These are phyloP conservation scores for Rhododendron ferrugineum DNA, from an alignment of 148 eudicot species.

Conservation along the genomic window DNA sequence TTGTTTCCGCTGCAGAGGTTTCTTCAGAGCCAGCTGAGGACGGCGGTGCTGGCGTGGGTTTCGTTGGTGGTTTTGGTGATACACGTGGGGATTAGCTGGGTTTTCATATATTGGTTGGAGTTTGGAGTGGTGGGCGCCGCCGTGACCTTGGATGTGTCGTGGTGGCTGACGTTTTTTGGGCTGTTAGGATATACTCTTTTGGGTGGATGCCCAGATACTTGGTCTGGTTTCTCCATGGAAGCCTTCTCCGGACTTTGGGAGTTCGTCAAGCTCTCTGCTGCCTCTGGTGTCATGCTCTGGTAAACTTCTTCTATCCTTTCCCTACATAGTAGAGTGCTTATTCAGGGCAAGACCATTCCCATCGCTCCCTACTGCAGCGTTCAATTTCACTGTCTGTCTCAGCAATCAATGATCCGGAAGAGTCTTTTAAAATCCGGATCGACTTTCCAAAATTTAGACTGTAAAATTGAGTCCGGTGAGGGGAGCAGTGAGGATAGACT, in stretches of 20 bases:
- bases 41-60: conserved; percentile 46
- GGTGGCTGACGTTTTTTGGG: conserved; percentile 44
- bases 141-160: conserved; percentile 37
- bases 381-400: no score
- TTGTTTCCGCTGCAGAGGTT: conserved; percentile 48
- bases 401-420: no score
- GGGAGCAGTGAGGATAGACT: no score
- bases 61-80: conserved; percentile 26
- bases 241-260: conserved; percentile 62
- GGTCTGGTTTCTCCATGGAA: conserved; percentile 50
- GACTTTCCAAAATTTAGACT: no score
- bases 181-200: conserved; percentile 31
- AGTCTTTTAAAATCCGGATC: no score
- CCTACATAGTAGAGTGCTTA: background rate
- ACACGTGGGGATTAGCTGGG: conserved; percentile 36
- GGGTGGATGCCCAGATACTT: conserved; percentile 59
- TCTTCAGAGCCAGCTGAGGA: conserved; percentile 57
- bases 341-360: no score
- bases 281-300: conserved; percentile 76
- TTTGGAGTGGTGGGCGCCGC: conserved; percentile 46
- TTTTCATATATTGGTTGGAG: conserved; percentile 27
- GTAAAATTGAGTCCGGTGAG: no score
- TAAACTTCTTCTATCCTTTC: conserved; percentile 7
- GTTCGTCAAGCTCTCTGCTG: conserved; percentile 52
- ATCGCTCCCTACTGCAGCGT: no score